Base-by-base conservation (phyloP, 352 stramenopile species). In the Thalassiosira mediterranea region DNA sequence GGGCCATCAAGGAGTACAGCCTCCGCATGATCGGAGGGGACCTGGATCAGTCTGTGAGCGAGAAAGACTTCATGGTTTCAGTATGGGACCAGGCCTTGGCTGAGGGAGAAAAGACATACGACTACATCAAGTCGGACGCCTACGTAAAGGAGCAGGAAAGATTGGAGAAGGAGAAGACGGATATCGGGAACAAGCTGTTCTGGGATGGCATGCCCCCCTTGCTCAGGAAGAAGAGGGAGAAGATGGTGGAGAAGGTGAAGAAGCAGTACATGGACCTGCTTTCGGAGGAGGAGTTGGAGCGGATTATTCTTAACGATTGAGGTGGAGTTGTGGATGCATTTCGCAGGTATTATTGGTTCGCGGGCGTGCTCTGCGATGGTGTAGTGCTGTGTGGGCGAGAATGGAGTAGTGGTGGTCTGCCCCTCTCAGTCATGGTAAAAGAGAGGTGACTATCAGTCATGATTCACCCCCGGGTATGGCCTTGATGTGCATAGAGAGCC, bases 1-100 rank as follows among this genome's bases (percentile, higher is more conserved):
- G 84, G 84, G 78, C 75, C 37, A 90, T 86, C 34, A 76, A 76
- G 28, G 71, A 90, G 63, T 89, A 83, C 37, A 86, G 79, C 38
- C 64, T 77, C 7, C 46, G 76, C 57, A 72, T 46, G 13, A 84
- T 88, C 52, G 70, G 62, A 3, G 84, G 76, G 21, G 76, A 74
- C 29, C 56, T 90, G 21, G 66, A 72, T 26, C 61, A 76, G 23
- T 61, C 69, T 10, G 76, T 88, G 48, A 80, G 71, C 15, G 75
- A 90, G 49, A 76, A 75, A 4, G 78, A 84, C 21, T 90, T 82
- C 49, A 83, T 77, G 17, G 54, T 85, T 40, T 76, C 49, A 4
- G 70, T 88, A 5, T 90, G 84, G 84, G 77, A 89, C 13, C 49
- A 80, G 17, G 84, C 84, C n/a, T 46, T 90, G 10, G 76, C 76